Evolutionary conservation across 2,329 filamentous ascomycete species (phyloP).

Genomic region (Venturiaceae sp.): DNA sequence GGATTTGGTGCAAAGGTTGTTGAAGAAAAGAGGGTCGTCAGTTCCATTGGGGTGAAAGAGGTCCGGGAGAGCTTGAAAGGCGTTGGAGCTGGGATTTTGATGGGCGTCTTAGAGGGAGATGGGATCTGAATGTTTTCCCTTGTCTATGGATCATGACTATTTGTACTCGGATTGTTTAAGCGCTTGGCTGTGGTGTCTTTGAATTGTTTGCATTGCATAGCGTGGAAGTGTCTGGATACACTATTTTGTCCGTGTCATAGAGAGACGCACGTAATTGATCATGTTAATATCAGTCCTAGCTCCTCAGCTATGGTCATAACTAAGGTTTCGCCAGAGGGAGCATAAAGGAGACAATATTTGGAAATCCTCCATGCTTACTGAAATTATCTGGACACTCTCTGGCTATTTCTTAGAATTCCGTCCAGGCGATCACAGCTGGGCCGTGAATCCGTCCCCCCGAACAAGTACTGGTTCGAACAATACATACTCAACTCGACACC

Average conservation of each 20-base stretch:
- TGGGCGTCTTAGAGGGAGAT: conserved; percentile 21
- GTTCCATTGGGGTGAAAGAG: conserved; percentile 23
- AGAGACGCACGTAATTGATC: neutral
- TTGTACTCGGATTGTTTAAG: neutral
- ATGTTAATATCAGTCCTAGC: neutral
- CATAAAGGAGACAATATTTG: too few relatives aligned
- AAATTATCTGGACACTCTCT: too few relatives aligned
- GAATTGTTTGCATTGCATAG: neutral
- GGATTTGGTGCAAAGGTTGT: conserved; percentile 6
- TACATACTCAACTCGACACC: too few relatives aligned
- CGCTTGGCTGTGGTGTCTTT: neutral
- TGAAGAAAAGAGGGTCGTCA: conserved; percentile 20
- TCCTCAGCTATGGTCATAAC: neutral
- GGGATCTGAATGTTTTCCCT: neutral
- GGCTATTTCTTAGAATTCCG: too few relatives aligned
- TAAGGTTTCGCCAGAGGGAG: too few relatives aligned
- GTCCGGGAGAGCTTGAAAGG: conserved; percentile 21
- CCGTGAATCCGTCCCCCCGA: too few relatives aligned
- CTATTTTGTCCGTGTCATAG: neutral
- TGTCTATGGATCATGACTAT: neutral
- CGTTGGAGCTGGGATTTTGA: conserved; percentile 21
- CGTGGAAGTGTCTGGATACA: neutral
- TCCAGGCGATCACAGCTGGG: too few relatives aligned
- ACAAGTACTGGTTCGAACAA: too few relatives aligned
- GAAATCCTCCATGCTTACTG: too few relatives aligned